A percentile compares a stretch with the other conserved stretches of the same genome.
phyloP scores from a whole-genome alignment of 2,329 filamentous ascomycete genomes.

The Allantophomopsis lycopodina region DNA sequence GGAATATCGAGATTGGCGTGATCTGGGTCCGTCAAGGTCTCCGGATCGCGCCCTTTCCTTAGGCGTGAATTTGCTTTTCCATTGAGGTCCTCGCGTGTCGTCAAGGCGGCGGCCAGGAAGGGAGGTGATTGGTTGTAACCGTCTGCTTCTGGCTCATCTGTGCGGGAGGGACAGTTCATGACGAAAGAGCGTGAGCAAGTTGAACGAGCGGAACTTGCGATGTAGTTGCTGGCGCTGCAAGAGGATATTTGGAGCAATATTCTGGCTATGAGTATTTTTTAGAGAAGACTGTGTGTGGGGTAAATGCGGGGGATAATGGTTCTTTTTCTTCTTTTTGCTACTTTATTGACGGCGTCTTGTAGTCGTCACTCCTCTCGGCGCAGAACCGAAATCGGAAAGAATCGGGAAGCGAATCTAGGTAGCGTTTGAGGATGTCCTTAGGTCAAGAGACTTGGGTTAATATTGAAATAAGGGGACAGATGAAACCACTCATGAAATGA shows the following conservation, averaged over 20 bases:
- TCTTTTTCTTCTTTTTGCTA: neutral
- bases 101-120: slow-evolving; percentile 30
- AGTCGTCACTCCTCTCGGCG: neutral
- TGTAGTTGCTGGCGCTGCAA: neutral
- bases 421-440: too few relatives aligned
- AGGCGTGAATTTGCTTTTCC: slow-evolving; percentile 38
- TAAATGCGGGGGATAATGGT: neutral
- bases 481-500: too few relatives aligned
- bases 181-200: slow-evolving; percentile 1
- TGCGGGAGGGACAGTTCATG: slow-evolving; percentile 51
- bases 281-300: neutral
- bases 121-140: slow-evolving; percentile 45
- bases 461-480: too few relatives aligned
- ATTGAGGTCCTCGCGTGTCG: slow-evolving; percentile 42
- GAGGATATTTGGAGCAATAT: neutral
- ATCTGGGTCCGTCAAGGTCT: neutral
- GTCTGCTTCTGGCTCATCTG: slow-evolving; percentile 34
- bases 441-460: too few relatives aligned
- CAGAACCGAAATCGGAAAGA: neutral
- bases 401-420: neutral
- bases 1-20: too few relatives aligned
- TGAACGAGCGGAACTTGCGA: too few relatives aligned
- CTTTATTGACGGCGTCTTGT: neutral
- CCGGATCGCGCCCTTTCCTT: slow-evolving; percentile 16
- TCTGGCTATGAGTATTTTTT: neutral